Evolutionary conservation across 345 rosid species (phyloP).

Genomic region (Populus davidiana): DNA sequence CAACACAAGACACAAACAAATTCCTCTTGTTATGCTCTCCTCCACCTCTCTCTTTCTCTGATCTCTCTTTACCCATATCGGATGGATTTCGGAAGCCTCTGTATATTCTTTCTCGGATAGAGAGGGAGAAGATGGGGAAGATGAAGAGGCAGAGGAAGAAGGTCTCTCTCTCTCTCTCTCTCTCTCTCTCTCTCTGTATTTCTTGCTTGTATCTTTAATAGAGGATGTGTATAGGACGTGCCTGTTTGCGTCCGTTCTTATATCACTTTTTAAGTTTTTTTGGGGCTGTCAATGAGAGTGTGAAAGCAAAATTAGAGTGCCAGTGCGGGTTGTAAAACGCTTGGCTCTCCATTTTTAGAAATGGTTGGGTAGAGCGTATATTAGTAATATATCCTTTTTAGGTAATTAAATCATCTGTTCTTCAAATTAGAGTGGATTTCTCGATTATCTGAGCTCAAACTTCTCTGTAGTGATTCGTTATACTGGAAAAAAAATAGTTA

Average conservation of each 20-base stretch:
- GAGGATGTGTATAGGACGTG: not conserved
- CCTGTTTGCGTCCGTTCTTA: not conserved
- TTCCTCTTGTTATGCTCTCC: slow-evolving; percentile 27
- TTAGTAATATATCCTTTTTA: no score
- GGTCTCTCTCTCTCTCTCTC: not conserved
- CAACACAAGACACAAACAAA: slow-evolving; percentile 46
- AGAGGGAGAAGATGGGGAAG: not conserved
- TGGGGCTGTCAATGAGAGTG: no score
- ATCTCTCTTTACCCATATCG: not conserved
- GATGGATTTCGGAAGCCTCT: not conserved
- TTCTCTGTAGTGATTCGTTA: no score
- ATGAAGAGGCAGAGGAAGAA: not conserved
- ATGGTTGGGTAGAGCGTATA: no score
- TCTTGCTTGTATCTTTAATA: not conserved
- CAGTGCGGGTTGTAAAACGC: not conserved
- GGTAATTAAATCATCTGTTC: no score
- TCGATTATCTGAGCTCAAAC: no score
- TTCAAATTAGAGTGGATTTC: no score
- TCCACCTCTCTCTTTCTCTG: slow-evolving; percentile 13
- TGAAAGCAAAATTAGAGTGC: not conserved
- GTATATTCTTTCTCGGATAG: not conserved
- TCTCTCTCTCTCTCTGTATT: not conserved
- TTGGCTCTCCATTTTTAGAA: not conserved
- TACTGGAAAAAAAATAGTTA: no score
- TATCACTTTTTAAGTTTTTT: not conserved